Base-by-base conservation (phyloP, 805 yeast genomes). In the Myxozyma vanderwaltii region DNA sequence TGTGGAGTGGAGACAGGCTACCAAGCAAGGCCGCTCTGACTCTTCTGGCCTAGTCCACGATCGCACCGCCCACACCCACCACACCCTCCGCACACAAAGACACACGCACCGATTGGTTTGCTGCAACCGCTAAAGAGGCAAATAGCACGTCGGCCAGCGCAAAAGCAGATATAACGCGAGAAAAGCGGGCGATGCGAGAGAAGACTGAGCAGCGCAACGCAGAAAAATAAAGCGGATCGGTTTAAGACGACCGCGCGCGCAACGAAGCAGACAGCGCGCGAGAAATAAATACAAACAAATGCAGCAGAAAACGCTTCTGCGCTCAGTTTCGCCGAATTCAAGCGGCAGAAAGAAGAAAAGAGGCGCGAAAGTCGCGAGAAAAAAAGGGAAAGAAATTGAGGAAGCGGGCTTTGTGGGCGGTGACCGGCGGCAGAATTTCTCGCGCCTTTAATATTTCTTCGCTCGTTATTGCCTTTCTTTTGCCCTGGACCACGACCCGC, bases 371-470 rank as follows among this genome's bases (percentile, higher is more conserved):
- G 17, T 44, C 6, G 48, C 10, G 43, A 21, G 24, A 15, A 13
- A n/a, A 8, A 10, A 35, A n/a, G 43, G 43, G 24, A 15, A 13
- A n/a, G 19, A 10, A 35, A 12, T 17, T 24, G 35, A 21, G 7
- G 48, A 26, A 24, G 48, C 6, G 33, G 33, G 33, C 33, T 6
- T 29, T 44, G 15, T 44, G 31, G 48, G 48, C 19, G 17, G 33
- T 44, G 48, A 26, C 33, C 17, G 48, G 15, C 19, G 43, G 35
- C 48, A 44, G 48, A 44, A 44, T 44, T 44, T 44, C 48, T 41
- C 46, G n/a, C 48, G 7, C 33, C 27, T 19, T 44, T 24, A 24
- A 7, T 26, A 8, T 44, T 29, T 29, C 33, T 29, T 29, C 33
- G 33, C 33, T 29, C 33, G 33, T 29, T 29, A 10, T 7, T 10